A percentile compares a stretch with the other conserved stretches of the same genome.
Evolutionary conservation across 2,329 filamentous ascomycete species (phyloP).

Genomic region (Trichoderma sp.): DNA sequence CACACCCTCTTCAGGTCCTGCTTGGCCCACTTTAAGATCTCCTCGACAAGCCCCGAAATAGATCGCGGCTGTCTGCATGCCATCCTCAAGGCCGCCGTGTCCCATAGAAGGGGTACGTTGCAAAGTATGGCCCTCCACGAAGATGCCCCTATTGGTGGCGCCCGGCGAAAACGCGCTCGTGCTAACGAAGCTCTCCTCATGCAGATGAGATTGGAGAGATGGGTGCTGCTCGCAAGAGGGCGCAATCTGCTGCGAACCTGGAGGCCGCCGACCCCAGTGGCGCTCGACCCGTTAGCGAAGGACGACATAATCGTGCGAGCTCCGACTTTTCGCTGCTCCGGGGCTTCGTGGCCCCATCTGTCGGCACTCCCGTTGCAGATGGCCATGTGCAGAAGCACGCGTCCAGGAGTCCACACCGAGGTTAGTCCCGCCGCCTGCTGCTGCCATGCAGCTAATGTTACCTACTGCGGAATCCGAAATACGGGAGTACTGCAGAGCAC

Average conservation of each 20-base stretch:
- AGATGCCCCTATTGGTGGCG: neutral
- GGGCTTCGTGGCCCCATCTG: conserved; percentile 54
- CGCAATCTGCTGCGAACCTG: conserved; percentile 64
- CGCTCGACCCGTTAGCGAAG: conserved; percentile 60
- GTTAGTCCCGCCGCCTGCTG: conserved; percentile 29
- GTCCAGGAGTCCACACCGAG: conserved; percentile 41
- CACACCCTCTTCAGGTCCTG: conserved; percentile 69
- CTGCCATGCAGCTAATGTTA: neutral
- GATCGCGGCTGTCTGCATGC: conserved; percentile 75
- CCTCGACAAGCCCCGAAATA: conserved; percentile 68
- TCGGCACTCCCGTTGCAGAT: conserved; percentile 50
- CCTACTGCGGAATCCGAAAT: neutral
- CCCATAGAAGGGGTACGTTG: conserved; percentile 67
- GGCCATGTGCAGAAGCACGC: conserved; percentile 36
- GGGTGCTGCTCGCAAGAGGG: conserved; percentile 52
- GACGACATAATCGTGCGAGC: conserved; percentile 69
- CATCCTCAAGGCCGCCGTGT: conserved; percentile 72
- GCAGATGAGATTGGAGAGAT: conserved; percentile 49
- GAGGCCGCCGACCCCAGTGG: conserved; percentile 56
- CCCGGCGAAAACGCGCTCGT: neutral
- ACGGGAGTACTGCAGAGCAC: neutral
- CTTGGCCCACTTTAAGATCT: conserved; percentile 73
- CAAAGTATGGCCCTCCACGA: conserved; percentile 3
- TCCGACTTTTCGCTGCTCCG: conserved; percentile 67
- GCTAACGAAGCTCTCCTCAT: conserved; percentile 6